These are phyloP conservation scores for Sonneratia caseolaris DNA, from an alignment of 345 rosid genomes.

Conservation along the genomic window DNA sequence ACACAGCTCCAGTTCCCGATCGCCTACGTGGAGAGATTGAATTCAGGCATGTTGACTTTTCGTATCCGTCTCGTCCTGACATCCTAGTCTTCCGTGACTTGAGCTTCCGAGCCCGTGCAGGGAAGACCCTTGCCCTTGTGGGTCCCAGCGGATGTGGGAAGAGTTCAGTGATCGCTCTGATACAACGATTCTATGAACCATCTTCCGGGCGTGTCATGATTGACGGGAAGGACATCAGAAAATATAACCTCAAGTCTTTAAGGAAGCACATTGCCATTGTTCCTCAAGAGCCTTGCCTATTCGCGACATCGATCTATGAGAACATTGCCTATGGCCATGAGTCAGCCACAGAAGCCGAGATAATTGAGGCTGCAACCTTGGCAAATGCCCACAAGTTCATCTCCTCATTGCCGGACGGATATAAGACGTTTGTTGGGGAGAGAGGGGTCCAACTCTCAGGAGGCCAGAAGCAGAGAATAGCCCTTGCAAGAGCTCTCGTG, in stretches of 20 bases:
- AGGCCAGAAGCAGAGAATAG: neutral
- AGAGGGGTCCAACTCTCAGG: neutral
- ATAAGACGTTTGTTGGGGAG: conserved; percentile 22
- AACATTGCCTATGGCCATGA: conserved; percentile 93
- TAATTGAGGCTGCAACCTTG: conserved; percentile 74
- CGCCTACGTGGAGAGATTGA: conserved; percentile 85
- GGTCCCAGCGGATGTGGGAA: conserved; percentile 99
- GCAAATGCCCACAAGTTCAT: conserved; percentile 91
- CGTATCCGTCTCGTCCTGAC: conserved; percentile 89
- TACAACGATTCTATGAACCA: conserved; percentile 80
- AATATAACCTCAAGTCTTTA: conserved; percentile 84
- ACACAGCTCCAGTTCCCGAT: conserved; percentile 75
- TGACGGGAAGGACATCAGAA: conserved; percentile 85
- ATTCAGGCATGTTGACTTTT: conserved; percentile 84
- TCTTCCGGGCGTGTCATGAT: conserved; percentile 80
- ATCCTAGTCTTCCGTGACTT: conserved; percentile 76
- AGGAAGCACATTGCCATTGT: conserved; percentile 84
- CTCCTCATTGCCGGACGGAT: conserved; percentile 74
- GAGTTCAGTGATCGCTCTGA: conserved; percentile 80
- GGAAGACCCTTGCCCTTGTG: conserved; percentile 87
- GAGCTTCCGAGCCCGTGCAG: conserved; percentile 78
- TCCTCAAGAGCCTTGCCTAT: conserved; percentile 93
- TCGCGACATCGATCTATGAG: conserved; percentile 67
- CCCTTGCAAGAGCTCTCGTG: neutral
- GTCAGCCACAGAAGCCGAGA: conserved; percentile 73